Conservation (phyloP, 108 stramenopile species). For the Stephanodiscus minutulus region DNA sequence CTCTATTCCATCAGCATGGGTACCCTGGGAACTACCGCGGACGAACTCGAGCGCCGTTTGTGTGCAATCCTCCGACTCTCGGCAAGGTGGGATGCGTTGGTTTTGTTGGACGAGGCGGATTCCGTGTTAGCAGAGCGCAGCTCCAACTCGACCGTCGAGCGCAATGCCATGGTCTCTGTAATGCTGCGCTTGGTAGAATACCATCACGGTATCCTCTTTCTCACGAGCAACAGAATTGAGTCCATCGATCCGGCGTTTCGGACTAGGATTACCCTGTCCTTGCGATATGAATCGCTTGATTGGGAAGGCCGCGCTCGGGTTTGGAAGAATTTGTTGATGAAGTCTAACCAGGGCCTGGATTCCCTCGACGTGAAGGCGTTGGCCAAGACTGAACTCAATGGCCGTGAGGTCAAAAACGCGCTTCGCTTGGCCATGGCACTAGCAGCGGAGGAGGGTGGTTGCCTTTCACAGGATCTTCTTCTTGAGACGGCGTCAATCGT, state of each 20-base stretch:
- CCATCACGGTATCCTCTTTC: conserved; percentile 65
- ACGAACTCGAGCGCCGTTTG: conserved; percentile 55
- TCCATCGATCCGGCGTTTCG: conserved; percentile 73
- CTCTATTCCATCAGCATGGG: conserved; percentile 67
- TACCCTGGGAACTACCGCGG: conserved; percentile 63
- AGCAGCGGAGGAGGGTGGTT: conserved; percentile 56
- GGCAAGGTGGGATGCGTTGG: conserved; percentile 62
- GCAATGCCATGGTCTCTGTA: conserved; percentile 78
- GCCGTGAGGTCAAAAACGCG: conserved; percentile 77
- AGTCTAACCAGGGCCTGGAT: conserved; percentile 49
- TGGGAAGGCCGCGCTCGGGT: conserved; percentile 52
- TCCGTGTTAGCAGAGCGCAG: conserved; percentile 60
- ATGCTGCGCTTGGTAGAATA: conserved; percentile 76
- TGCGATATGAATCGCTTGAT: conserved; percentile 59
- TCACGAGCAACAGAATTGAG: conserved; percentile 72
- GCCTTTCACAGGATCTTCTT: conserved; percentile 50
- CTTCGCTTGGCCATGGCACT: conserved; percentile 69
- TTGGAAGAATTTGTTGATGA: conserved; percentile 60
- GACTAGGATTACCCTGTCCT: conserved; percentile 66
- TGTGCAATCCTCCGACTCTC: conserved; percentile 57
- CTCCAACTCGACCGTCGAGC: conserved; percentile 52
- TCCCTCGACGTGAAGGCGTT: conserved; percentile 49
- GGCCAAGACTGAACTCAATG: conserved; percentile 55
- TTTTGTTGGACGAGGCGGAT: conserved; percentile 73
- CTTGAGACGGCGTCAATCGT: conserved; percentile 46